phyloP scores from a whole-genome alignment of 1,284 basidiomycete species.

The Calocybe gambosa region DNA sequence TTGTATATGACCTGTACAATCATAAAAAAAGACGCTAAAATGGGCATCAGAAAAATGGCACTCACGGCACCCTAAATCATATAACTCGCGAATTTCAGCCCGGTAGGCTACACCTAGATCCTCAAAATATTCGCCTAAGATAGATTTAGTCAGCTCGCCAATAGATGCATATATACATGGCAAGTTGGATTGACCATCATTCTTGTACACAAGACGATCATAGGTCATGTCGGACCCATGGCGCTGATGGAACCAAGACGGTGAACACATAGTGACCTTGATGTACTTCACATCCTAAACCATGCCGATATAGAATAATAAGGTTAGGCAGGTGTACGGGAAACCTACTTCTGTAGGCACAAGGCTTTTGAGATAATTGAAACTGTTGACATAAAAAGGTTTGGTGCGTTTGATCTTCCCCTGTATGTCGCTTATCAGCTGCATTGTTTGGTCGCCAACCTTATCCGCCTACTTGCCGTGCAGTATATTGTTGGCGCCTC shows the following conservation, averaged over 20 bases:
- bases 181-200: slow-evolving; percentile 39
- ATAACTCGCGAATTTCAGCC: slow-evolving; percentile 67
- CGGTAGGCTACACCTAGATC: slow-evolving; percentile 69
- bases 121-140: slow-evolving; percentile 63
- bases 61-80: slow-evolving; percentile 66
- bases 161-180: background rate
- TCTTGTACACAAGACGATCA: slow-evolving; percentile 52
- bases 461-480: slow-evolving; percentile 27
- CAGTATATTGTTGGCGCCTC: slow-evolving; percentile 45
- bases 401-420: slow-evolving; percentile 57
- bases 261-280: slow-evolving; percentile 73
- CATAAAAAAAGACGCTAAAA: background rate
- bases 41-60: slow-evolving; percentile 6
- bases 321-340: background rate
- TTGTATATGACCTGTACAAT: slow-evolving; percentile 56
- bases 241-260: slow-evolving; percentile 72
- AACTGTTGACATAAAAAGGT: slow-evolving; percentile 60
- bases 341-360: slow-evolving; percentile 43
- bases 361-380: slow-evolving; percentile 50
- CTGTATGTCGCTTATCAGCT: slow-evolving; percentile 23
- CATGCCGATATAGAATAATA: slow-evolving; percentile 8
- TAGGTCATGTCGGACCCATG: slow-evolving; percentile 58
- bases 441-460: slow-evolving; percentile 2
- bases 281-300: slow-evolving; percentile 55
- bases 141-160: slow-evolving; percentile 3